Base-by-base conservation (phyloP, 1,139 yeast genomes). In the Taphrina deformans region DNA sequence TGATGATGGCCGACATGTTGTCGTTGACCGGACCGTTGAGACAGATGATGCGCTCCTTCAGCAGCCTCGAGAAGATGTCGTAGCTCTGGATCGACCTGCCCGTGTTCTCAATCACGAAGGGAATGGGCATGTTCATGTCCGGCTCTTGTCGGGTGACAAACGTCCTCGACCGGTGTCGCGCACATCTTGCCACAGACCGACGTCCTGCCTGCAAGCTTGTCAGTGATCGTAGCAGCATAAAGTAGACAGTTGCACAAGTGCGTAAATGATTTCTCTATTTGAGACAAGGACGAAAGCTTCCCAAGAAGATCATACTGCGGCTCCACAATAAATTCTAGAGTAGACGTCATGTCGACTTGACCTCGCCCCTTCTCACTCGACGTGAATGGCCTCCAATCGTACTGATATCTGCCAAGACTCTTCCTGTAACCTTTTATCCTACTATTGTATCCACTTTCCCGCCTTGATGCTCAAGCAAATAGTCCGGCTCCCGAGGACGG, bases 81-180 rank as follows among this genome's bases (percentile, higher is more conserved):
- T 67, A 69, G 46, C 56, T 64, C 41, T 51, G 55, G 14, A 64
- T 31, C 10, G 62, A 62, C 41, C 65, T 41, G n/a, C 66, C 66
- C 66, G 66, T 63, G 48, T 63, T 56, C 18, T 63, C 66, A 52
- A 63, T 62, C 26, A 63, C 66, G 38, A 60, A 60, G 10, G 66
- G 66, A 14, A 87, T 61, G 87, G 72, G 3, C 44, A 63, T 63
- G 44, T 53, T 53, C 58, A 31, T 31, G 27, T 35, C 58, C 14
- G 48, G n/a, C 7, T 44, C 48, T 10, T 44, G 48, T 23, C 48
- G 48, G n/a, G 48, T 21, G 27, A 9, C 27, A 9, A 44, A 44
- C 27, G 48, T 21, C n/a, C 48, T 44, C 27, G 48, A 5, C 12
- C 48, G 10, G n/a, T 2, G 24, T 1, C 27, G 27, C 10, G 48